Evolutionary conservation across 2,329 filamentous ascomycete species (phyloP).

Genomic region (Trichophyton verrucosum): DNA sequence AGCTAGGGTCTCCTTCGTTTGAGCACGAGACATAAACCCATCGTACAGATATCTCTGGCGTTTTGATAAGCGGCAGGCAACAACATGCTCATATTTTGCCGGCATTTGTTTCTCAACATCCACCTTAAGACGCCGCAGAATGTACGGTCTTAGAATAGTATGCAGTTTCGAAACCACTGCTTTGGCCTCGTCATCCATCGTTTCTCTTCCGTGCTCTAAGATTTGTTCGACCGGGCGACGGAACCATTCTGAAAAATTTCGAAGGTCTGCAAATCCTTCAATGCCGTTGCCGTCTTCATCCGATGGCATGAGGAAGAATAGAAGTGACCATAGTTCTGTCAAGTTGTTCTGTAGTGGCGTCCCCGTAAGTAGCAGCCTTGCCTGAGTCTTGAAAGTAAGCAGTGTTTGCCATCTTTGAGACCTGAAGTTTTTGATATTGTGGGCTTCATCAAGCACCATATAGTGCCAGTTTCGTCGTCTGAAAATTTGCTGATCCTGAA

Average conservation of each 20-base stretch:
- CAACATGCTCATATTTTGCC: slow-evolving; percentile 91
- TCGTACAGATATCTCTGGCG: slow-evolving; percentile 92
- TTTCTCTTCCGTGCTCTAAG: slow-evolving; percentile 81
- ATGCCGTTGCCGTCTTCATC: slow-evolving; percentile 60
- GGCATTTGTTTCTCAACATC: slow-evolving; percentile 99
- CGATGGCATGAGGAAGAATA: slow-evolving; percentile 93
- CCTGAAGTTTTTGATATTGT: slow-evolving; percentile 99
- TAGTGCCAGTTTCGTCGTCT: slow-evolving; percentile 92
- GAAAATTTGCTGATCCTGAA: slow-evolving; percentile 89
- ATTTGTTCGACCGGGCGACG: slow-evolving; percentile 93
- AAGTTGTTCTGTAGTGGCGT: slow-evolving; percentile 95
- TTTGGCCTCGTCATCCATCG: slow-evolving; percentile 87
- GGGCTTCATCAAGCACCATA: slow-evolving; percentile 93
- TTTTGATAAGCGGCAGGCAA: slow-evolving; percentile 90
- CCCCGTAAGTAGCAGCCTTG: slow-evolving; percentile 77
- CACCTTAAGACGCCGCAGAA: slow-evolving; percentile 79
- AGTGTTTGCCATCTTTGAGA: slow-evolving; percentile 94
- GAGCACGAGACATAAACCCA: slow-evolving; percentile 80
- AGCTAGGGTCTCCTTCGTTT: slow-evolving; percentile 76
- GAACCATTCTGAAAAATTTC: slow-evolving; percentile 94
- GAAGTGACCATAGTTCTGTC: slow-evolving; percentile 88
- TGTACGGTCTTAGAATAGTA: slow-evolving; percentile 81
- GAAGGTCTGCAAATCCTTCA: slow-evolving; percentile 84
- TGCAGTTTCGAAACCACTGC: slow-evolving; percentile 88
- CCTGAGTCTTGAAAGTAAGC: slow-evolving; percentile 81